A percentile compares a stretch with the other conserved stretches of the same genome.
Evolutionary conservation across 2,329 filamentous ascomycete species (phyloP).

Genomic region (Chaetomium sp.): DNA sequence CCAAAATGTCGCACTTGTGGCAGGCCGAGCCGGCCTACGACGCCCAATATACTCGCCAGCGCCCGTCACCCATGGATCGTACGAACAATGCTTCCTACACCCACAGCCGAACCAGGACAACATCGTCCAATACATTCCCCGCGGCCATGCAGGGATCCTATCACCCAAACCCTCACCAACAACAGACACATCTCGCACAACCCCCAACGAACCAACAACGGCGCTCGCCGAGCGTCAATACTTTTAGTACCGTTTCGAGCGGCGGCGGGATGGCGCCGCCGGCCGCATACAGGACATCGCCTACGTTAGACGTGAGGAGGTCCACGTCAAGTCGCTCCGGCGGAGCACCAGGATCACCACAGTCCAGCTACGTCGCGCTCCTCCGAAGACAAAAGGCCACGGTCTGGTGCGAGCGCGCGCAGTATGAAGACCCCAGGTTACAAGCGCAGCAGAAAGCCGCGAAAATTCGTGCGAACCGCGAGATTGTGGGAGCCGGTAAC

Average conservation of each 20-base stretch:
- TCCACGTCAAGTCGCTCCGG: slow-evolving; percentile 79
- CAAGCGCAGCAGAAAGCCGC: slow-evolving; percentile 82
- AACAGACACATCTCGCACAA: slow-evolving; percentile 39
- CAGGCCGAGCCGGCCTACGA: slow-evolving; percentile 39
- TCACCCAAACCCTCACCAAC: slow-evolving; percentile 35
- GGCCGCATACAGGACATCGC: slow-evolving; percentile 59
- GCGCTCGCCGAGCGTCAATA: slow-evolving; percentile 67
- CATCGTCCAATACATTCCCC: slow-evolving; percentile 58
- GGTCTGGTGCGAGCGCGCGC: slow-evolving; percentile 94
- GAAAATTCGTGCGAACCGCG: slow-evolving; percentile 81
- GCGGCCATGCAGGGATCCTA: slow-evolving; percentile 21
- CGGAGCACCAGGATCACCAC: slow-evolving; percentile 46
- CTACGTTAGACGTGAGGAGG: slow-evolving; percentile 64
- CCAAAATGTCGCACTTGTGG: slow-evolving; percentile 28
- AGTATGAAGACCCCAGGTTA: slow-evolving; percentile 85
- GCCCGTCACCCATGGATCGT: slow-evolving; percentile 36
- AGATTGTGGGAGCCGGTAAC: slow-evolving; percentile 66
- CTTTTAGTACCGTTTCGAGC: slow-evolving; percentile 68
- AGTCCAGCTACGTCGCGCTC: slow-evolving; percentile 85
- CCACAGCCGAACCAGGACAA: slow-evolving; percentile 59
- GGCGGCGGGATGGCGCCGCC: slow-evolving; percentile 50
- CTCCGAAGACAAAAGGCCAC: slow-evolving; percentile 96
- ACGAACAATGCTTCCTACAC: slow-evolving; percentile 45
- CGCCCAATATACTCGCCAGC: slow-evolving; percentile 39
- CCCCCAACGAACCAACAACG: slow-evolving; percentile 48